A percentile compares a stretch with the other conserved stretches of the same genome.
Evolutionary conservation across 805 yeast species (phyloP).

Genomic region (Candida awuae): DNA sequence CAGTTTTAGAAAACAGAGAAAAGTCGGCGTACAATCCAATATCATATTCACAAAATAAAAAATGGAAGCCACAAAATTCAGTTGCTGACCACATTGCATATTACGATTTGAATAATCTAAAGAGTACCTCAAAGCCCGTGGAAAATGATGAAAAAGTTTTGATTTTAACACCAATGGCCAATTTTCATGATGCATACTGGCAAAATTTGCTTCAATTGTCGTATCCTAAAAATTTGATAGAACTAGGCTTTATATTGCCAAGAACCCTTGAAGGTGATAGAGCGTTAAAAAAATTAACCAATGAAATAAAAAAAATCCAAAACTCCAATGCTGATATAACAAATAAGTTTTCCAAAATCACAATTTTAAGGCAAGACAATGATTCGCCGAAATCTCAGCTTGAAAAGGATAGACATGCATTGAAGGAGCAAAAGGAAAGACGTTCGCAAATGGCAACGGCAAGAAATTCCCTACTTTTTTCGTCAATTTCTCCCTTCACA

Average conservation of each 20-base stretch:
- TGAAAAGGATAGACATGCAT: constrained; percentile 89
- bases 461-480: constrained; percentile 81
- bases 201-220: constrained; percentile 61
- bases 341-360: constrained; percentile 70
- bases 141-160: constrained; percentile 75
- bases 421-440: constrained; percentile 78
- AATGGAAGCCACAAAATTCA: constrained; percentile 47
- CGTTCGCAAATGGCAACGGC: constrained; percentile 90
- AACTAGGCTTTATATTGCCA: constrained; percentile 89
- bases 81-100: constrained; percentile 73
- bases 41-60: constrained; percentile 27
- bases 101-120: constrained; percentile 74
- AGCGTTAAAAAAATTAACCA: constrained; percentile 65
- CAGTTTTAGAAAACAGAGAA: constrained; percentile 1
- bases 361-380: constrained; percentile 85
- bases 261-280: constrained; percentile 72
- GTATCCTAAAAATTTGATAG: constrained; percentile 80
- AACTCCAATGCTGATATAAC: constrained; percentile 42
- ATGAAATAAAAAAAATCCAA: constrained; percentile 67
- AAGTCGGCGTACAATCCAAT: constrained; percentile 32
- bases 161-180: constrained; percentile 84
- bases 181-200: constrained; percentile 85
- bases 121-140: constrained; percentile 63
- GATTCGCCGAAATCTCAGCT: constrained; percentile 62
- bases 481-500: constrained; percentile 81